These are phyloP conservation scores for Saccharomyces hybrid DNA, from an alignment of 1,139 yeast species.

Conservation along the genomic window DNA sequence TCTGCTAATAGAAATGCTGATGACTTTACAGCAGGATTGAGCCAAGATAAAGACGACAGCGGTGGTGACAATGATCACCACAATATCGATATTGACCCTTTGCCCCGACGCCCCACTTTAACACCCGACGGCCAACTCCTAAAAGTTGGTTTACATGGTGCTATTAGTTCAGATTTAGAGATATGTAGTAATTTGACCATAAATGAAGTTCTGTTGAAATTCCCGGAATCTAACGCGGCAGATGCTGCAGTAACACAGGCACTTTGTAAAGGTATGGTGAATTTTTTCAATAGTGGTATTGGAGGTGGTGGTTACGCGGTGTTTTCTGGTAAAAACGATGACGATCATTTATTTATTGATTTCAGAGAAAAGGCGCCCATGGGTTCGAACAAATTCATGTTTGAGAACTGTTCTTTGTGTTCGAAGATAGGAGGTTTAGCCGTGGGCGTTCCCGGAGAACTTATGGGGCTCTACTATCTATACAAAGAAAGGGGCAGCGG, in stretches of 20 bases:
- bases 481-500: constrained; percentile 62
- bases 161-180: constrained; percentile 72
- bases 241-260: constrained; percentile 91
- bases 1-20: no score
- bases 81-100: constrained; percentile 29
- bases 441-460: constrained; percentile 82
- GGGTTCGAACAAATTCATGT: constrained; percentile 59
- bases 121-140: constrained; percentile 34
- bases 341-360: constrained; percentile 46
- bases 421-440: constrained; percentile 80
- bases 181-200: constrained; percentile 65
- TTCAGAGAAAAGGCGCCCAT: constrained; percentile 85
- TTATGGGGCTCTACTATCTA: constrained; percentile 67
- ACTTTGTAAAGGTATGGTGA: constrained; percentile 76
- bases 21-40: no score
- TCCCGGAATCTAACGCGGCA: constrained; percentile 55
- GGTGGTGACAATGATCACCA: no score
- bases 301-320: constrained; percentile 89
- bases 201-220: constrained; percentile 39
- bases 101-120: constrained; percentile 33
- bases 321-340: constrained; percentile 31
- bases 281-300: constrained; percentile 79
- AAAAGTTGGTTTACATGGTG: constrained; percentile 44
- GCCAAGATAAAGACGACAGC: no score
- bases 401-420: constrained; percentile 36